Evolutionary conservation across 192 early-diverging fungal species (phyloP).

Genomic region (Coemansia nantahalensis): DNA sequence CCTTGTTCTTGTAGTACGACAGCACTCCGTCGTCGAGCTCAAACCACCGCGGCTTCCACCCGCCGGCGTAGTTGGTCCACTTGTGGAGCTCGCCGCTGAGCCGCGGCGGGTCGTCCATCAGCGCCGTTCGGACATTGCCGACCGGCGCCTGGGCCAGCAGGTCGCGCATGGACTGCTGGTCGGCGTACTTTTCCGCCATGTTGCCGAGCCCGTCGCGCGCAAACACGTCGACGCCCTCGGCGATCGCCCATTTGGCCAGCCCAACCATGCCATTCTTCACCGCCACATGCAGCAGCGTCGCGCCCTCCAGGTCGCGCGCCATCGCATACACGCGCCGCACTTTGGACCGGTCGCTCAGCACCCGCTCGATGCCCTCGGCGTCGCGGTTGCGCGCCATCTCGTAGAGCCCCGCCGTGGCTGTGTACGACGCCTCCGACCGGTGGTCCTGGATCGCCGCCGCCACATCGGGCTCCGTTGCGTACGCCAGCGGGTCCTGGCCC

Average conservation of each 20-base stretch:
- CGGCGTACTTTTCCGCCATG: slow-evolving; percentile 44
- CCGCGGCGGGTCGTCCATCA: slow-evolving; percentile 59
- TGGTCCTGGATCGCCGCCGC: slow-evolving; percentile 59
- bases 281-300: slow-evolving; percentile 69
- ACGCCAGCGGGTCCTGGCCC: slow-evolving; percentile 60
- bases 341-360: slow-evolving; percentile 57
- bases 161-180: slow-evolving; percentile 50
- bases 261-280: slow-evolving; percentile 60
- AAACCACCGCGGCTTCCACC: slow-evolving; percentile 80
- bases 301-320: slow-evolving; percentile 61
- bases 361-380: slow-evolving; percentile 23
- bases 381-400: slow-evolving; percentile 50
- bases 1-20: slow-evolving; percentile 80
- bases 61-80: slow-evolving; percentile 84
- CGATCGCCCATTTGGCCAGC: slow-evolving; percentile 69
- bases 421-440: slow-evolving; percentile 54
- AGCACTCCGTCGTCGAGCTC: slow-evolving; percentile 75
- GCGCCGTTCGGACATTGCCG: slow-evolving; percentile 52
- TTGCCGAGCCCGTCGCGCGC: slow-evolving; percentile 66
- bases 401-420: slow-evolving; percentile 53
- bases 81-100: slow-evolving; percentile 61
- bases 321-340: slow-evolving; percentile 66
- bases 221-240: slow-evolving; percentile 72
- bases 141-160: slow-evolving; percentile 56
- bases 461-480: slow-evolving; percentile 40